Conservation (phyloP, 495 filamentous ascomycete species). For the Penicillium maclennaniae region DNA sequence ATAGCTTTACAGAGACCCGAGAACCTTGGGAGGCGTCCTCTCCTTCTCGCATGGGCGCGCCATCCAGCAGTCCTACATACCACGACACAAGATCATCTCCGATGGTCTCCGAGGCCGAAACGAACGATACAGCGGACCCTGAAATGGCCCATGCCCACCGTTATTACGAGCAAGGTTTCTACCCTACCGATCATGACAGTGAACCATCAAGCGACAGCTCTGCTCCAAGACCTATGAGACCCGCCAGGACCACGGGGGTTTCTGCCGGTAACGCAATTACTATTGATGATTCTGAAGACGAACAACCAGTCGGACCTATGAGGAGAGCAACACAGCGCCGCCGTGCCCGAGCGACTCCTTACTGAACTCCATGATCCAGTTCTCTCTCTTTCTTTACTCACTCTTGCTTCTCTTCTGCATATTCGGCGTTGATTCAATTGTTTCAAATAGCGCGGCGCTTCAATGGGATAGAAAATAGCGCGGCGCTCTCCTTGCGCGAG, state of each 20-base stretch:
- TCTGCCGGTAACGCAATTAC: conserved; percentile 15
- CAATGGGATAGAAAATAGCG: conserved; percentile 13
- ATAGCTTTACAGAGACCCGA: neutral
- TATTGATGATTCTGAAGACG: conserved; percentile 29
- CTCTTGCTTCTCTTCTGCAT: neutral
- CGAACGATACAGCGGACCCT: neutral
- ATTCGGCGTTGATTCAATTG: conserved; percentile 1
- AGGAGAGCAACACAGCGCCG: conserved; percentile 21
- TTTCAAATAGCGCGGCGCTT: conserved; percentile 18
- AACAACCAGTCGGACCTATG: conserved; percentile 25
- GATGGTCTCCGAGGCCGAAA: neutral
- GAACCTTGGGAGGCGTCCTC: neutral
- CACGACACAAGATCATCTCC: conserved; percentile 5
- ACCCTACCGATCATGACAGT: conserved; percentile 5
- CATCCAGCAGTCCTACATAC: neutral
- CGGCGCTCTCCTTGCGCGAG: neutral
- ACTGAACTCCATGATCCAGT: conserved; percentile 8
- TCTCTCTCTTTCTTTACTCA: no score
- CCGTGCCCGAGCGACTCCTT: conserved; percentile 21
- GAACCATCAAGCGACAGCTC: conserved; percentile 5
- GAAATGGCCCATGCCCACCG: neutral
- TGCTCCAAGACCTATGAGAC: conserved; percentile 5
- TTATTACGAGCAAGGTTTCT: neutral
- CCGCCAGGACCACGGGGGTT: conserved; percentile 1
- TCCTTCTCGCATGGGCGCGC: neutral